Evolutionary conservation across 305 asterid species (phyloP).

Genomic region (Withania somnifera): DNA sequence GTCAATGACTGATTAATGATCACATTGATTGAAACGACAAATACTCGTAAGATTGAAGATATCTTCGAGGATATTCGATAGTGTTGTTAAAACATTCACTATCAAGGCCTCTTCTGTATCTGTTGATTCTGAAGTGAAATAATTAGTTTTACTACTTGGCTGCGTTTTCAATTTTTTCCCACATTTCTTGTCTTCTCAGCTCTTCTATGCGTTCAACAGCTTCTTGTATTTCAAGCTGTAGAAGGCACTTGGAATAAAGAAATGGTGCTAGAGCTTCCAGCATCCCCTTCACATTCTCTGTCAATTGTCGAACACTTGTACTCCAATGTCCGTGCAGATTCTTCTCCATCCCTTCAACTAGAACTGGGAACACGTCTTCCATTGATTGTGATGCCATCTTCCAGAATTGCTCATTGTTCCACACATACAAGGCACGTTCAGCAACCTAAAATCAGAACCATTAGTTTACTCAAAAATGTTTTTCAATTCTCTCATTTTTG

Average conservation of each 20-base stretch:
- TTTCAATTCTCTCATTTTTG: too few relatives aligned
- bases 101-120: not conserved
- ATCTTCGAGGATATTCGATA: not conserved
- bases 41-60: not conserved
- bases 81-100: not conserved
- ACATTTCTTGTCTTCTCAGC: constrained; percentile 33
- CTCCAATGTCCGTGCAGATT: constrained; percentile 68
- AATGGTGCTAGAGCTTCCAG: constrained; percentile 52
- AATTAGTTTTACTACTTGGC: constrained; percentile 20
- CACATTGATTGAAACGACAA: not conserved
- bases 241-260: constrained; percentile 44
- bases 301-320: constrained; percentile 46
- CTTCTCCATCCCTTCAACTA: constrained; percentile 60
- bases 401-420: constrained; percentile 79
- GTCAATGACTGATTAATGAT: not conserved
- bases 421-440: constrained; percentile 67
- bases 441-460: constrained; percentile 42
- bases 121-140: not conserved
- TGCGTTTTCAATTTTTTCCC: constrained; percentile 49
- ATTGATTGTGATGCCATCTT: constrained; percentile 53
- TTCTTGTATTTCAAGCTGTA: constrained; percentile 26
- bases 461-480: not conserved
- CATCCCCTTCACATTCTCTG: constrained; percentile 62
- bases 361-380: constrained; percentile 46
- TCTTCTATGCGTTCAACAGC: constrained; percentile 23